Evolutionary conservation across 208 protist species (phyloP), one percentile per base, ranked within the genome.

Genomic region (Plasmodiophora brassicae): DNA sequence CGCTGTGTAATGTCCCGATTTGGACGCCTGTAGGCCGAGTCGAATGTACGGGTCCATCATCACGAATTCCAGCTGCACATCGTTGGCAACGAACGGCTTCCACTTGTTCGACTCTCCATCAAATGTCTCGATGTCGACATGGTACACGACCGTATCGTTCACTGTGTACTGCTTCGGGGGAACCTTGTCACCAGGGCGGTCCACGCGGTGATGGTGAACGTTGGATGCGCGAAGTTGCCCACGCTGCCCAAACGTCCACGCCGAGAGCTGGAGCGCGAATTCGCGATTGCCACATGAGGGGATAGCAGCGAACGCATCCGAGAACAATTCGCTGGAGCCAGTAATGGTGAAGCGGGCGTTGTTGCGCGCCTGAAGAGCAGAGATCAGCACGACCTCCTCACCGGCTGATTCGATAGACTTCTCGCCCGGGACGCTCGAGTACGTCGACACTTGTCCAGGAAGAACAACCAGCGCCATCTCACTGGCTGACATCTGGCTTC

Each of bases 1-100:
- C 22, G 78, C 65, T 0, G 32, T 22, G 71, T 94, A 94, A 0
- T 85, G 1, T 71, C 92, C 93, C 25, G 8, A 36, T 10, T 22
- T 0, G 65, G 91, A 46, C 28, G 45, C 71, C 85, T 93, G 89
- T 22, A 95, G 85, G 38, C 57, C 71, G 25, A 84, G 46, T 57
- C 94, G 89, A 35, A 94, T 32, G 60, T 94, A 95, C 60, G 94
- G 94, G 87, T 95, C 92, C 20, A 95, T 86, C 91, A 93, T 93
- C 0, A 93, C 90, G 20, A 94, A 90, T 57, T 95, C 92, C 0
- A 95, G 25, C 88, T 95, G 92, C 22, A 95, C 38, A 32, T 94
- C 92, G 60, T 90, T 35, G 71, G 84, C 46, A 35, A 88, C 84
- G 90, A 90, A 95, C 45, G 93, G 93, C 36, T 93, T 87, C 94